Conservation (phyloP, 495 filamentous ascomycete species). For the Xylaria flabelliformis region DNA sequence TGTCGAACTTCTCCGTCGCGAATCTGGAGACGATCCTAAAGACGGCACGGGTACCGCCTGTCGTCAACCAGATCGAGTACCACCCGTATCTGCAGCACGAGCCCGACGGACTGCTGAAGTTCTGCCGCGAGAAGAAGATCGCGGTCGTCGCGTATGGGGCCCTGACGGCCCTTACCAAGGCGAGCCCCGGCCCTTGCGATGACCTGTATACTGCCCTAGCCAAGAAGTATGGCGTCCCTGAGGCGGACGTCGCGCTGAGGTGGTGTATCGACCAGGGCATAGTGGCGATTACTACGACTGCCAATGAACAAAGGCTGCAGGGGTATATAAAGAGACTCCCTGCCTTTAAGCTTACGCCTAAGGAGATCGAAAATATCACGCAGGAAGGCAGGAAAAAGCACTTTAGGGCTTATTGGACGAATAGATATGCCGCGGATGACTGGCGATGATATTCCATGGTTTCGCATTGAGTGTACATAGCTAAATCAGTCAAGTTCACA, state of each 20-base stretch:
- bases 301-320: constrained; percentile 71
- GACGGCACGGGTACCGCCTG: constrained; percentile 68
- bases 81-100: constrained; percentile 85
- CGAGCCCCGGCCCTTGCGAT: constrained; percentile 72
- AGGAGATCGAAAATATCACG: constrained; percentile 72
- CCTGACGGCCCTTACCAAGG: constrained; percentile 70
- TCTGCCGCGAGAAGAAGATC: constrained; percentile 71
- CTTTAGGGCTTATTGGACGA: constrained; percentile 70
- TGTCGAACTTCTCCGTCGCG: constrained; percentile 76
- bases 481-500: background rate
- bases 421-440: constrained; percentile 67
- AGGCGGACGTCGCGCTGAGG: constrained; percentile 71
- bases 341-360: constrained; percentile 71
- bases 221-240: constrained; percentile 77
- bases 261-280: constrained; percentile 84
- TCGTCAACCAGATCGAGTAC: constrained; percentile 87
- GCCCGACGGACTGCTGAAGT: constrained; percentile 57
- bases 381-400: constrained; percentile 69
- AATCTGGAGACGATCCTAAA: constrained; percentile 73
- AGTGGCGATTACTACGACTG: constrained; percentile 79
- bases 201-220: constrained; percentile 64
- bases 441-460: constrained; percentile 47
- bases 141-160: constrained; percentile 73
- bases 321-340: constrained; percentile 66
- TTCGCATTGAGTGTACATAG: background rate